Evolutionary conservation across 306 rosid species (phyloP).

Genomic region (Quercus berberidifolia): DNA sequence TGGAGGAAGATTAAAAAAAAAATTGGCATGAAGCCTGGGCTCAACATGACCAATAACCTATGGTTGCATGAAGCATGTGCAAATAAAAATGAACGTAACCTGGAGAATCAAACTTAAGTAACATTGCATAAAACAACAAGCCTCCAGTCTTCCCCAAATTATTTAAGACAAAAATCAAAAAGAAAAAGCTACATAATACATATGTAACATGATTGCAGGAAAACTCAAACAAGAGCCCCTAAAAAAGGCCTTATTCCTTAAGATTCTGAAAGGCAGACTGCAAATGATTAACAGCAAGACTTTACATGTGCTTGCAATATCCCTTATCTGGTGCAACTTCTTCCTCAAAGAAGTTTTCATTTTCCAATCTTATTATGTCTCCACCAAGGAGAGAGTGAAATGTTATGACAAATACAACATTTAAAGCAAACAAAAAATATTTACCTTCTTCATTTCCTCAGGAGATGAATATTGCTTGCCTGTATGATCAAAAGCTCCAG

Average conservation of each 20-base stretch:
- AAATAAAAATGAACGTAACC: too few relatives aligned
- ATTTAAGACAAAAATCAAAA: too few relatives aligned
- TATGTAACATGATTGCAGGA: not conserved
- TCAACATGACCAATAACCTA: not conserved
- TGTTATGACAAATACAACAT: not conserved
- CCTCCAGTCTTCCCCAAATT: too few relatives aligned
- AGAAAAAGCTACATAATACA: too few relatives aligned
- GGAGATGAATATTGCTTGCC: conserved; percentile 72
- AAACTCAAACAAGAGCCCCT: not conserved
- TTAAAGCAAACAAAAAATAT: conserved; percentile 2
- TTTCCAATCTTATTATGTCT: not conserved
- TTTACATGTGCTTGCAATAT: not conserved
- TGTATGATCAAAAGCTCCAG: conserved; percentile 96
- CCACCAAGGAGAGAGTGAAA: not conserved
- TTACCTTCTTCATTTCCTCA: conserved; percentile 85
- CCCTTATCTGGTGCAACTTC: not conserved
- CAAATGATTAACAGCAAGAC: not conserved
- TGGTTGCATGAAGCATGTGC: not conserved
- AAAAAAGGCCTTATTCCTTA: not conserved
- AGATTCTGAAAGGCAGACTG: not conserved
- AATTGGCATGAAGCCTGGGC: not conserved
- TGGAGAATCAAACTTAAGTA: too few relatives aligned
- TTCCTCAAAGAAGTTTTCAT: too few relatives aligned
- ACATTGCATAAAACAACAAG: too few relatives aligned
- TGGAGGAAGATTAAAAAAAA: not conserved